Conservation (phyloP, 371 early-diverging fungal genomes). For the Mucor plumbeus region DNA sequence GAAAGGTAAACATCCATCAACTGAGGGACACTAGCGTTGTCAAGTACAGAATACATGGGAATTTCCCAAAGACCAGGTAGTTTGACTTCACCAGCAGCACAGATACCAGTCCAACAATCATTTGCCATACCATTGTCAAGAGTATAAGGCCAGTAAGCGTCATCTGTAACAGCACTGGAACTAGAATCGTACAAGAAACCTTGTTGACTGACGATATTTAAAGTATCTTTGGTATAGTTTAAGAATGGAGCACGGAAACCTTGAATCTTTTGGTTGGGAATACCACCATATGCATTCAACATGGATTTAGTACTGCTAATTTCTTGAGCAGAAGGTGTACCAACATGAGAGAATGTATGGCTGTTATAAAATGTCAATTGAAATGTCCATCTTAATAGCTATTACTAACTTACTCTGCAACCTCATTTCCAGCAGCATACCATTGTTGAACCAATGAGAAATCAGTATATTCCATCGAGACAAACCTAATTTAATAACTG, state of each 20-base stretch:
- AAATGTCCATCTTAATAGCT: neutral
- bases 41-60: slow-evolving; percentile 62
- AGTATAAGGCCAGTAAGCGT: slow-evolving; percentile 76
- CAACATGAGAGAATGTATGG: slow-evolving; percentile 68
- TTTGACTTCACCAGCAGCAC: slow-evolving; percentile 42
- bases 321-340: slow-evolving; percentile 53
- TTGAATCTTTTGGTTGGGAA: slow-evolving; percentile 66
- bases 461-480: slow-evolving; percentile 68
- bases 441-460: slow-evolving; percentile 68
- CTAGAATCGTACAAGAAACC: slow-evolving; percentile 72
- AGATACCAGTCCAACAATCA: slow-evolving; percentile 66
- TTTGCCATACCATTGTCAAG: slow-evolving; percentile 73
- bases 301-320: slow-evolving; percentile 59
- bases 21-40: slow-evolving; percentile 47
- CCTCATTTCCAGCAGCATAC: slow-evolving; percentile 74
- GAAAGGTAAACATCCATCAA: slow-evolving; percentile 74
- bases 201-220: slow-evolving; percentile 53
- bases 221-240: slow-evolving; percentile 61
- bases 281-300: slow-evolving; percentile 65
- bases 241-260: slow-evolving; percentile 77
- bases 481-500: slow-evolving; percentile 14
- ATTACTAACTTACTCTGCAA: slow-evolving; percentile 55
- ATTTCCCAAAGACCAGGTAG: slow-evolving; percentile 75
- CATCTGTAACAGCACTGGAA: slow-evolving; percentile 51
- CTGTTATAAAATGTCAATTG: slow-evolving; percentile 18